These are phyloP conservation scores for Ganoderma multipileum DNA, from an alignment of 1,284 basidiomycete genomes.

Conservation along the genomic window DNA sequence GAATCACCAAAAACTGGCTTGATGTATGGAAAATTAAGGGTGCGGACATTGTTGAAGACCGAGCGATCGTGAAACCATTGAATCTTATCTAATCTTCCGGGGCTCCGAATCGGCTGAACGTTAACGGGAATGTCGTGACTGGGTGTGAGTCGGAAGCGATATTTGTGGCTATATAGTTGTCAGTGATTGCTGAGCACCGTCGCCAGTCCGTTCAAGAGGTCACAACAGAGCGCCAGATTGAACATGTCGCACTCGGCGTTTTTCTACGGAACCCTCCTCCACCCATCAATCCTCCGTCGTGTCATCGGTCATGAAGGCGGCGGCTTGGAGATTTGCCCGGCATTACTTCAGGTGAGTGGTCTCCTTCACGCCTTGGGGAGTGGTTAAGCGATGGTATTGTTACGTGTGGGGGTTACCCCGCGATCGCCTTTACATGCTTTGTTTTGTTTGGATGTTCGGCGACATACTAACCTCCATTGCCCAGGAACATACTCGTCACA, in stretches of 20 bases:
- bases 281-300: conserved; percentile 57
- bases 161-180: not conserved
- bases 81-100: conserved; percentile 20
- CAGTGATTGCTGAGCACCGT: no score
- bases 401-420: not conserved
- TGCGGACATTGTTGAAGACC: not conserved
- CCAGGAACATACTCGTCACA: conserved; percentile 84
- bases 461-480: not conserved
- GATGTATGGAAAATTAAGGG: not conserved
- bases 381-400: not conserved
- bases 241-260: conserved; percentile 58
- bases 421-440: not conserved
- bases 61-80: not conserved
- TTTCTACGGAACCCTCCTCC: conserved; percentile 83
- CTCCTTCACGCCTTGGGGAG: no score
- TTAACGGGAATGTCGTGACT: not conserved
- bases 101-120: not conserved
- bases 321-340: conserved; percentile 54
- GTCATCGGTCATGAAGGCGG: conserved; percentile 56
- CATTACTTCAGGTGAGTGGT: conserved; percentile 51
- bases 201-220: not conserved
- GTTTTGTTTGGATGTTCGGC: not conserved
- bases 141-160: not conserved
- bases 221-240: not conserved
- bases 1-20: not conserved